Evolutionary conservation across 257 asterid species (phyloP).

Genomic region (Craterostigma plantagineum): DNA sequence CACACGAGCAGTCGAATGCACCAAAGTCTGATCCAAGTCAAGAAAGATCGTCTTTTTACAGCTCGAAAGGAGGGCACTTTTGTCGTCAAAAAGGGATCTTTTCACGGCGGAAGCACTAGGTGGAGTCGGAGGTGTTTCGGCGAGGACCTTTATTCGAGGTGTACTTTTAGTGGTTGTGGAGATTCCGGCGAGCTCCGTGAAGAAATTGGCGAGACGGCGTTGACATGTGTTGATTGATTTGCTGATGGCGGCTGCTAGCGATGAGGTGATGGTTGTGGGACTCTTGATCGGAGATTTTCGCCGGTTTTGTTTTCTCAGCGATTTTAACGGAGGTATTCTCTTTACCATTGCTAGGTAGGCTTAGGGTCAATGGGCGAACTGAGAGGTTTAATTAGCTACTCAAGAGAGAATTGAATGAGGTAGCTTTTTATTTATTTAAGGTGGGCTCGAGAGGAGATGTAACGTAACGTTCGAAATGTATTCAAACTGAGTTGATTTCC

Average conservation of each 20-base stretch:
- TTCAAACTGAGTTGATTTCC: too few relatives aligned
- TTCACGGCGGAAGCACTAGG: conserved; percentile 23
- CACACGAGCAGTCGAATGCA: conserved; percentile 42
- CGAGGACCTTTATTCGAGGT: conserved; percentile 36
- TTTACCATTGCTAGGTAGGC: conserved; percentile 8
- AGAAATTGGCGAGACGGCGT: conserved; percentile 68
- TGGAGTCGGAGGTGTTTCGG: conserved; percentile 15
- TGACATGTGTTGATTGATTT: conserved; percentile 59
- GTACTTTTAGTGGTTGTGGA: conserved; percentile 32
- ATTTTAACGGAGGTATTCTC: conserved; percentile 58
- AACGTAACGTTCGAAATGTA: too few relatives aligned
- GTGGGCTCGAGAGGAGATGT: too few relatives aligned
- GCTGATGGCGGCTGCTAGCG: conserved; percentile 51
- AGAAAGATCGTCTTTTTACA: conserved; percentile 49
- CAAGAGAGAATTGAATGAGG: too few relatives aligned
- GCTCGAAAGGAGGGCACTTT: conserved; percentile 25
- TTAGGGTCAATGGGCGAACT: neutral
- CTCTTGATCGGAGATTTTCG: conserved; percentile 44
- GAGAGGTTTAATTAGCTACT: too few relatives aligned
- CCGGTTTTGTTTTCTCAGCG: conserved; percentile 30
- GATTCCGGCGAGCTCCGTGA: conserved; percentile 38
- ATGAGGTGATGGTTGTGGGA: conserved; percentile 17
- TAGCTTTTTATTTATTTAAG: too few relatives aligned
- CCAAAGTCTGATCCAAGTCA: conserved; percentile 77
- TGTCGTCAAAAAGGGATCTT: conserved; percentile 7